phyloP scores from a whole-genome alignment of 495 filamentous ascomycete species.

The Annulohypoxylon bovei region DNA sequence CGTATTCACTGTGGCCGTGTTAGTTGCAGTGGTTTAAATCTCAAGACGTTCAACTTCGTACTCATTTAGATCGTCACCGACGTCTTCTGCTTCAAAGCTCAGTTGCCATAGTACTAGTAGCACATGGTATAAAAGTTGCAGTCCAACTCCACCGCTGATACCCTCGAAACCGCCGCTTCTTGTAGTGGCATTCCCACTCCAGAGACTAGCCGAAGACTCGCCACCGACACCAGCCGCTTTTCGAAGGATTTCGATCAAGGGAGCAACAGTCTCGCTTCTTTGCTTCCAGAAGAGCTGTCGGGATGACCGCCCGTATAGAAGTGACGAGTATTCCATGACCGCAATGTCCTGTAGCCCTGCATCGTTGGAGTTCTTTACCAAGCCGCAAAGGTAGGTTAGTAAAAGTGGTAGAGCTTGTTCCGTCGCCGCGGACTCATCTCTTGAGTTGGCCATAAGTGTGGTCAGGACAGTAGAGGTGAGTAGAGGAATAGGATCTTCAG shows the following conservation, averaged over 20 bases:
- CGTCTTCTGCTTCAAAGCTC: slow-evolving; percentile 83
- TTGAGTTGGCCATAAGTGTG: slow-evolving; percentile 77
- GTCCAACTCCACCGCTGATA: slow-evolving; percentile 81
- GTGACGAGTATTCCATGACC: slow-evolving; percentile 86
- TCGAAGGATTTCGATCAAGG: slow-evolving; percentile 83
- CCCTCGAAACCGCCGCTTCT: slow-evolving; percentile 66
- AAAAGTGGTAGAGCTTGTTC: slow-evolving; percentile 81
- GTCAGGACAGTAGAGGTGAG: slow-evolving; percentile 90
- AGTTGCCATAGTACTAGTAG: slow-evolving; percentile 94
- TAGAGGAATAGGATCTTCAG: slow-evolving; percentile 87
- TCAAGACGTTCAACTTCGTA: slow-evolving; percentile 53
- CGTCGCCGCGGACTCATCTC: slow-evolving; percentile 64
- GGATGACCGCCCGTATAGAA: slow-evolving; percentile 80
- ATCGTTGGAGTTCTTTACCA: slow-evolving; percentile 79
- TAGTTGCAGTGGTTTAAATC: slow-evolving; percentile 21
- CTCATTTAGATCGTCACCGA: slow-evolving; percentile 90
- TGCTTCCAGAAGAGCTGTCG: slow-evolving; percentile 89
- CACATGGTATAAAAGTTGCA: slow-evolving; percentile 95
- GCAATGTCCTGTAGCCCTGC: slow-evolving; percentile 95
- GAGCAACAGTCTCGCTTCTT: slow-evolving; percentile 80
- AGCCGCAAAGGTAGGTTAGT: slow-evolving; percentile 83
- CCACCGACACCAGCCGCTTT: slow-evolving; percentile 74
- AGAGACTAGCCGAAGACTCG: slow-evolving; percentile 71
- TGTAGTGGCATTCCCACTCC: slow-evolving; percentile 69
- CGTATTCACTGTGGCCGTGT: slow-evolving; percentile 75